A percentile compares a stretch with the other conserved stretches of the same genome.
Evolutionary conservation across 176 grass and related monocot species (phyloP).

Genomic region (Triticum monococcum): DNA sequence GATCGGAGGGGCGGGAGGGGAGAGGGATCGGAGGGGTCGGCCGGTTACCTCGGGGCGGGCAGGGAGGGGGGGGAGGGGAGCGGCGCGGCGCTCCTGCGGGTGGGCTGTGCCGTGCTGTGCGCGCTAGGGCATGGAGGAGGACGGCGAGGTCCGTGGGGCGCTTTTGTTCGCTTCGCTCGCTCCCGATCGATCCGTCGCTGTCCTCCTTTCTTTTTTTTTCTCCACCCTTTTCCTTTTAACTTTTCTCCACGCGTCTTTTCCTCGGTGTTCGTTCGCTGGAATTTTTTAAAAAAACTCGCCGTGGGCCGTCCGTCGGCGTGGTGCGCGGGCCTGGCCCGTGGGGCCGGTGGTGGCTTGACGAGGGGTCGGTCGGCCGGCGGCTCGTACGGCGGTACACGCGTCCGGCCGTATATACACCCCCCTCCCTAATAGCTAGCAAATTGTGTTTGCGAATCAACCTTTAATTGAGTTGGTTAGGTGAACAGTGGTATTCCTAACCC

Average conservation of each 20-base stretch:
- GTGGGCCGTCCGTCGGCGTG: background rate
- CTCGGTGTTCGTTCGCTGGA: background rate
- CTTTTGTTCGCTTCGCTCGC: constrained; percentile 15
- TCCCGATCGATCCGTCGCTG: background rate
- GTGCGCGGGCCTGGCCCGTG: background rate
- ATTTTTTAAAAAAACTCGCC: too few relatives aligned
- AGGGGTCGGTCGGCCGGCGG: too few relatives aligned
- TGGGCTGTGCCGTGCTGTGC: constrained; percentile 1
- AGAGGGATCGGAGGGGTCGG: background rate
- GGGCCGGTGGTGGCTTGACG: too few relatives aligned
- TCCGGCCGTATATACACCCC: background rate
- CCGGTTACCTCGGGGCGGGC: background rate
- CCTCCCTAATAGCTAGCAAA: too few relatives aligned
- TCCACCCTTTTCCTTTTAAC: background rate
- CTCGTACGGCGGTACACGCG: background rate
- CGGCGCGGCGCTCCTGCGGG: background rate
- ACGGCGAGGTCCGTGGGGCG: constrained; percentile 2
- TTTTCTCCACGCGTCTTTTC: background rate
- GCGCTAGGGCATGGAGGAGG: constrained; percentile 25
- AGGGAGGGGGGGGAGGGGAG: background rate
- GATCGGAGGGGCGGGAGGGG: background rate
- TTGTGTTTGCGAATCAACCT: too few relatives aligned
- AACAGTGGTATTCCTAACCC: too few relatives aligned
- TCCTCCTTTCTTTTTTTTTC: background rate
- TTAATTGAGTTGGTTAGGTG: too few relatives aligned